Evolutionary conservation across 1,284 basidiomycete genomes (phyloP), one percentile per base, ranked within the genome.

Genomic region (Ceratobasidium sp.): DNA sequence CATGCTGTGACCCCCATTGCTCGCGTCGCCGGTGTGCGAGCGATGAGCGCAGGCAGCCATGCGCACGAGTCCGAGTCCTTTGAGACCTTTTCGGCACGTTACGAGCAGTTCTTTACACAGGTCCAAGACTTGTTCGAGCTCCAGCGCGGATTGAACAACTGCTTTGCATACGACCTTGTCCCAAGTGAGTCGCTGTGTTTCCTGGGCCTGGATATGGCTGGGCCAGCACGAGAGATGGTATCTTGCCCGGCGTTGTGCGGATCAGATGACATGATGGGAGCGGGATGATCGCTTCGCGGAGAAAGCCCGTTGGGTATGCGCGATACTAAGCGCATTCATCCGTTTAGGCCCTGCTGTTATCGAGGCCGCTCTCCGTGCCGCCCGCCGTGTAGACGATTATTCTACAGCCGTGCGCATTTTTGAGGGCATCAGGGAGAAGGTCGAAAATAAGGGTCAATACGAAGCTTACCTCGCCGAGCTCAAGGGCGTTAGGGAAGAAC

Each of bases 111-210:
- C 84, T 98, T 98, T 86, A 84, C 92, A 79, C 86, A 88, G 69
- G 95, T 95, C 66, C 89, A 95, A 80, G 96, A 98, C 84, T 87
- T 97, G 75, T 98, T 98, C 80, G 96, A 98, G 85, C 91, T 96
- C 76, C 95, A 98, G 83, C 92, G 96, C 74, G 96, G 96, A 59
- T 86, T 99, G 77, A 99, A 99, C 87, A 99, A 99, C 87, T 97
- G 95, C 84, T 99, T 99, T 81, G 94, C 96, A 1, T 96, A 99
- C 83, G 96, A 99, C 82, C 87, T 99, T 75, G 97, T 99, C 30
- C 96, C 96, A 9, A 66, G 62, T 66, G 33, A 66, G 62, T 40
- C 28, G 25, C 54, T 44, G 18, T 44, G 59, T 18, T 42, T 23
- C 40, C 25, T 21, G 36, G 59, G 59, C 56, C 9, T 59, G 44